Conservation (phyloP, 139 green algal species). For the Asterochloris sp. region DNA sequence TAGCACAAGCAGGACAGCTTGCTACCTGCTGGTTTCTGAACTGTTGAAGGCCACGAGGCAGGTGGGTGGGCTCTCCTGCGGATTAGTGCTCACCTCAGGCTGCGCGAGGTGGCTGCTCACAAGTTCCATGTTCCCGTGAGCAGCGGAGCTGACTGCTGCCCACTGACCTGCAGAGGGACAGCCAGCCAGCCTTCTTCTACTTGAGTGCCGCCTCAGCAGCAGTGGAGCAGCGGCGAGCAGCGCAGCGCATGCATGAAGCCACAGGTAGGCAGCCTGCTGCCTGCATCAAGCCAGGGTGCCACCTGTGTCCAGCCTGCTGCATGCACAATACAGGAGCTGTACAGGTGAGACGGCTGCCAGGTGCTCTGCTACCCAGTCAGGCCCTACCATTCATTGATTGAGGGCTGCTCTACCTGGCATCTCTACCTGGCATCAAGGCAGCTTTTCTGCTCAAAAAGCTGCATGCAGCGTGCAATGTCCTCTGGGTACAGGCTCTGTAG, state of each 20-base stretch:
- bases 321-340: too few species aligned
- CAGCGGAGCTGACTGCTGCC: neutral
- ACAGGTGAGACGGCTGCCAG: too few species aligned
- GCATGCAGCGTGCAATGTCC: too few species aligned
- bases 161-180: constrained; percentile 25
- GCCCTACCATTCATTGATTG: too few species aligned
- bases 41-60: neutral
- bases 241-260: neutral
- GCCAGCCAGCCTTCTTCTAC: constrained; percentile 37
- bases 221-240: constrained; percentile 33
- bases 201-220: constrained; percentile 25
- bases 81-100: neutral
- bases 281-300: neutral
- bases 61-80: neutral
- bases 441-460: too few species aligned
- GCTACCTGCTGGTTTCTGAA: neutral
- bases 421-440: too few species aligned
- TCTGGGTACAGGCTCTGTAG: too few species aligned
- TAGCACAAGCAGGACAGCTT: neutral
- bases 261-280: neutral
- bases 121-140: neutral
- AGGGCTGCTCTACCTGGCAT: too few species aligned
- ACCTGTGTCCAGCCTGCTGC: neutral
- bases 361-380: too few species aligned
- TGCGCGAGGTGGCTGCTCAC: neutral